Conservation (phyloP, 1,284 basidiomycete genomes). For the Trametes polyzona region DNA sequence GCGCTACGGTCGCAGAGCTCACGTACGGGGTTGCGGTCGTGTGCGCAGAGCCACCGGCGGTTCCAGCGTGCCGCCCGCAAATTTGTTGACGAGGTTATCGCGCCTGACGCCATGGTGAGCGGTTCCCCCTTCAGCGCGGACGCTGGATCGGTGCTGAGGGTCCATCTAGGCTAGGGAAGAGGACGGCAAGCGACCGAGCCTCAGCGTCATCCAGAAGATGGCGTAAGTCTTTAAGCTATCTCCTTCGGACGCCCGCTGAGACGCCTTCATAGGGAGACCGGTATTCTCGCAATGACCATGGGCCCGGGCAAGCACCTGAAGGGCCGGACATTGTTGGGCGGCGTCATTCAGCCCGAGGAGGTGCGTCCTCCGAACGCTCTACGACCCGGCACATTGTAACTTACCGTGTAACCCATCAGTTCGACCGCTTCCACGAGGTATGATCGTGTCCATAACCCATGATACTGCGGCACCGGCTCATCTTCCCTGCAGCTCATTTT, state of each 20-base stretch:
- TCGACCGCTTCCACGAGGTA: slow-evolving; percentile 73
- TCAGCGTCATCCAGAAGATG: slow-evolving; percentile 70
- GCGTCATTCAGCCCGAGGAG: slow-evolving; percentile 85
- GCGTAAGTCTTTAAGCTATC: slow-evolving; percentile 47
- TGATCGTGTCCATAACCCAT: slow-evolving; percentile 52
- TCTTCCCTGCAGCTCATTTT: slow-evolving; percentile 26
- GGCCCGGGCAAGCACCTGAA: slow-evolving; percentile 87
- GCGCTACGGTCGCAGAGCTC: background rate
- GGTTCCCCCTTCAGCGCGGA: background rate
- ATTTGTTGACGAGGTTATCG: slow-evolving; percentile 54
- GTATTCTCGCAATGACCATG: slow-evolving; percentile 88
- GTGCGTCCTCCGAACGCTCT: slow-evolving; percentile 19
- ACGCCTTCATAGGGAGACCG: slow-evolving; percentile 51
- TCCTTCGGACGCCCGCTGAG: background rate
- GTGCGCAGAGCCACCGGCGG: slow-evolving; percentile 48
- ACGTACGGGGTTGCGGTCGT: background rate
- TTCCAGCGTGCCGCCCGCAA: slow-evolving; percentile 53
- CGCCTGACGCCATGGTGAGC: slow-evolving; percentile 51
- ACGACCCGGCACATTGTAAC: too few relatives aligned
- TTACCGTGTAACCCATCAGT: slow-evolving; percentile 40
- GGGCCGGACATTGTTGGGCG: slow-evolving; percentile 81
- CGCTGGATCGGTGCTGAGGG: background rate
- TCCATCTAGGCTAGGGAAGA: slow-evolving; percentile 66
- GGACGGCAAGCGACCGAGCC: slow-evolving; percentile 74
- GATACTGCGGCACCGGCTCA: slow-evolving; percentile 31